phyloP scores from a whole-genome alignment of 1,284 basidiomycete species.

The Mycena sp. region DNA sequence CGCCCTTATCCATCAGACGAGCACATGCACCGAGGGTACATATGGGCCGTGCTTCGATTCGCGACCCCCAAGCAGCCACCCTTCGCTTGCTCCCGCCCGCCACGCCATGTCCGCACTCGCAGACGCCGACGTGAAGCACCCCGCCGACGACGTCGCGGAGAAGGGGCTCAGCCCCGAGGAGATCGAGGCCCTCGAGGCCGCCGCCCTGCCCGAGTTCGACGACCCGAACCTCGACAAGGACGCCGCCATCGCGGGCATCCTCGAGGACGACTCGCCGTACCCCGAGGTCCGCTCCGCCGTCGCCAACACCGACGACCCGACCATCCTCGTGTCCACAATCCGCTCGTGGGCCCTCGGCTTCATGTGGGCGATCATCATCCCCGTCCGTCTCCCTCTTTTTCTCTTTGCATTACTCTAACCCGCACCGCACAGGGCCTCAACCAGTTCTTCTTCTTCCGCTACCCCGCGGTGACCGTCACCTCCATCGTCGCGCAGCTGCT shows the following conservation, averaged over 20 bases:
- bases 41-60: no score
- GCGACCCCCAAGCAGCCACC: no score
- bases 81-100: no score
- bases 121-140: no score
- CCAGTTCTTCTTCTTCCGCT: constrained; percentile 57
- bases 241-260: constrained; percentile 23
- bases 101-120: no score
- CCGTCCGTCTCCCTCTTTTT: no score
- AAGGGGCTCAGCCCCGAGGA: constrained; percentile 1
- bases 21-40: no score
- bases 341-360: constrained; percentile 60
- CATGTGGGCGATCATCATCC: constrained; percentile 49
- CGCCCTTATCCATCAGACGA: no score
- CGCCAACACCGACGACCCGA: constrained; percentile 55
- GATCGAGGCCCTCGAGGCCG: constrained; percentile 25
- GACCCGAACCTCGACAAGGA: constrained; percentile 52
- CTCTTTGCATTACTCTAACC: no score
- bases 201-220: constrained; percentile 41
- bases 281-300: constrained; percentile 73
- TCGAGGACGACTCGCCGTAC: constrained; percentile 62
- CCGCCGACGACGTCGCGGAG: no score
- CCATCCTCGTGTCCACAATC: constrained; percentile 58
- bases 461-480: constrained; percentile 56
- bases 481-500: constrained; percentile 50
- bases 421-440: no score